phyloP scores from a whole-genome alignment of 2,329 filamentous ascomycete genomes.

The Cucurbitaria berberidis region DNA sequence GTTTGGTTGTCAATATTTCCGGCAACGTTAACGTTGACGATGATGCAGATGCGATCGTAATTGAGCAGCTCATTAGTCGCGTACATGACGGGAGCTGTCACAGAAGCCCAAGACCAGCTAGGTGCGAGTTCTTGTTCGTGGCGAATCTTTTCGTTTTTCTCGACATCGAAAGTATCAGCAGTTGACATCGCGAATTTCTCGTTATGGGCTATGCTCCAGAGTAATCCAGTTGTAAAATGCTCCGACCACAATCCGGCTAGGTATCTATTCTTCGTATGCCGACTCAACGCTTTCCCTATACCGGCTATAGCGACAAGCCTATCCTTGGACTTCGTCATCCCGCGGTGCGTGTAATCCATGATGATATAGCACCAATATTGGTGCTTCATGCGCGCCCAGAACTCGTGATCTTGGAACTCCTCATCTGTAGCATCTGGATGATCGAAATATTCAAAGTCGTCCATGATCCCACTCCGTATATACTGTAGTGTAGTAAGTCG shows the following conservation, averaged over 20 bases:
- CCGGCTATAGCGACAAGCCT: constrained; percentile 26
- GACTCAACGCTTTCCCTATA: constrained; percentile 17
- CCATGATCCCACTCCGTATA: constrained; percentile 17
- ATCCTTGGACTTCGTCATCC: constrained; percentile 26
- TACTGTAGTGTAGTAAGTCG: too few species aligned
- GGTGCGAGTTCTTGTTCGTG: constrained; percentile 20
- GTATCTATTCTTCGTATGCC: constrained; percentile 19
- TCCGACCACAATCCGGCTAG: constrained; percentile 25
- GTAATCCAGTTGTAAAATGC: constrained; percentile 17
- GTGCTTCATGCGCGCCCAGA: constrained; percentile 9
- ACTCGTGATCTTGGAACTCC: not conserved
- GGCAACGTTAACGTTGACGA: constrained; percentile 10
- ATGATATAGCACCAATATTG: constrained; percentile 24
- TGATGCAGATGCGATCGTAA: constrained; percentile 19
- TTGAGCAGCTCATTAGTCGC: constrained; percentile 8
- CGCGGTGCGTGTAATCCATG: constrained; percentile 29
- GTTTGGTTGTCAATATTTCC: constrained; percentile 10
- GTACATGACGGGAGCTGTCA: constrained; percentile 26
- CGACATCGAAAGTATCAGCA: constrained; percentile 13
- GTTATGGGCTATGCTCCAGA: constrained; percentile 22
- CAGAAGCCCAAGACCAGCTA: constrained; percentile 29
- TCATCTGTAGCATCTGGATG: not conserved
- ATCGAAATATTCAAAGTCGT: constrained; percentile 18
- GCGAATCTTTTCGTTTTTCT: constrained; percentile 15
- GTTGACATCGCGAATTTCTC: constrained; percentile 12